Evolutionary conservation across 805 yeast species (phyloP), one percentile per base, ranked within the genome.

Genomic region (Millerozyma acaciae): DNA sequence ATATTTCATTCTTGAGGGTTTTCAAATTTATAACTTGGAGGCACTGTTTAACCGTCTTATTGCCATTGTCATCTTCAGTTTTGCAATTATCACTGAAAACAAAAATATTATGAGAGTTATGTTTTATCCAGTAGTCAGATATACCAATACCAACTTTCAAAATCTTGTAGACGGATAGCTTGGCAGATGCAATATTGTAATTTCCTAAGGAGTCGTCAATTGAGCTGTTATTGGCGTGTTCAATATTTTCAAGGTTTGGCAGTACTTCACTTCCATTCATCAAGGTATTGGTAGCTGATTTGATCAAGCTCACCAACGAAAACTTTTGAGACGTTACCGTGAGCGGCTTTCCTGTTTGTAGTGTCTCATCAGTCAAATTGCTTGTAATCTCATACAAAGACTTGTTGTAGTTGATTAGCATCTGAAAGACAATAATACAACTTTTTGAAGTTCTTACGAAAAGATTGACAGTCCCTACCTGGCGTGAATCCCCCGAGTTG

Each of bases 351-450:
- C 56, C 54, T 12, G 51, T 52, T 44, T 67, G 73, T 8, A 62
- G 44, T n/a, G 56, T 32, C 16, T 48, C 53, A 24, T 55, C 58
- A 22, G 51, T 45, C 17, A 43, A 43, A n/a, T 42, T 27, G 28
- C 49, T 54, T 21, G 47, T 43, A 4, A 66, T 43, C 34, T 64
- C 69, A 37, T 51, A 66, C 25, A 54, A 34, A n/a, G 66, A 55
- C 17, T 50, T 49, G 15, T 54, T 45, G 45, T 57, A 54, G 37
- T 47, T 51, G 21, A 62, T 48, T 14, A 43, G 35, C 8, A 62
- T 40, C 26, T 68, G 73, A 40, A 67, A 75, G 19, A 73, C 56
- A 21, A 72, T 47, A n/a, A 73, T 40, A 30, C 56, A 64, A 36
- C 63, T 60, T 6, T 40, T 37, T 18, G 60, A 46, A 1, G 78